A percentile compares a stretch with the other conserved stretches of the same genome.
Evolutionary conservation across 768 basidiomycete species (phyloP).

Genomic region (Phallus indusiatus): DNA sequence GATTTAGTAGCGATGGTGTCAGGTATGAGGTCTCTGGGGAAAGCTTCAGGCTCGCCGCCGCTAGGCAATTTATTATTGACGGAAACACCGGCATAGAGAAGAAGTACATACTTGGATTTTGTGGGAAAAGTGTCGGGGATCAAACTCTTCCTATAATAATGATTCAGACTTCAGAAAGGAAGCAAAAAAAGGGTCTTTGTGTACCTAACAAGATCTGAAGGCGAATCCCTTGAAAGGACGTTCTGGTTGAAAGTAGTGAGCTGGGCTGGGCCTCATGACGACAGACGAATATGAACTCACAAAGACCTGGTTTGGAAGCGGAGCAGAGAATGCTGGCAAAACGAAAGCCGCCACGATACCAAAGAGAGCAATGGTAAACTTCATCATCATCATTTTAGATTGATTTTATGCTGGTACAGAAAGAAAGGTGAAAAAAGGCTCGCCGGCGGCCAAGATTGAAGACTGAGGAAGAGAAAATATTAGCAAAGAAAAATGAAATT

Average conservation of each 20-base stretch:
- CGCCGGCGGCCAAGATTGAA: not conserved
- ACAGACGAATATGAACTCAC: not conserved
- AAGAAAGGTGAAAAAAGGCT: not conserved
- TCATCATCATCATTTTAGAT: not conserved
- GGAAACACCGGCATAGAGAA: not conserved
- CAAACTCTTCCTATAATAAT: not conserved
- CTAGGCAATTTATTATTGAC: not conserved
- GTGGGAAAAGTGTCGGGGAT: slow-evolving; percentile 1
- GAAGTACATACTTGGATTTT: not conserved
- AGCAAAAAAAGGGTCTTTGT: not conserved
- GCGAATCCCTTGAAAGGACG: not conserved
- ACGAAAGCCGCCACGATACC: not conserved
- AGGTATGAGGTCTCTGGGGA: slow-evolving; percentile 1
- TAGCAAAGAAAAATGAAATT: no score
- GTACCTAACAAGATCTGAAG: not conserved
- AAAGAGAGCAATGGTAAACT: not conserved
- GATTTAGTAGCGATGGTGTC: not conserved
- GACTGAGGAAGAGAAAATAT: not conserved
- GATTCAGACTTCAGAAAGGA: not conserved
- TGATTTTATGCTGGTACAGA: not conserved
- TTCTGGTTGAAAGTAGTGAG: not conserved
- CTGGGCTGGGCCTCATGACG: no score
- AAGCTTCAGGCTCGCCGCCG: not conserved
- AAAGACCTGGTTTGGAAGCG: not conserved
- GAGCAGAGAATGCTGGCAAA: not conserved